Evolutionary conservation across 192 early-diverging fungal genomes (phyloP), one percentile per base, ranked within the genome.

Genomic region (Coemansia umbellata): DNA sequence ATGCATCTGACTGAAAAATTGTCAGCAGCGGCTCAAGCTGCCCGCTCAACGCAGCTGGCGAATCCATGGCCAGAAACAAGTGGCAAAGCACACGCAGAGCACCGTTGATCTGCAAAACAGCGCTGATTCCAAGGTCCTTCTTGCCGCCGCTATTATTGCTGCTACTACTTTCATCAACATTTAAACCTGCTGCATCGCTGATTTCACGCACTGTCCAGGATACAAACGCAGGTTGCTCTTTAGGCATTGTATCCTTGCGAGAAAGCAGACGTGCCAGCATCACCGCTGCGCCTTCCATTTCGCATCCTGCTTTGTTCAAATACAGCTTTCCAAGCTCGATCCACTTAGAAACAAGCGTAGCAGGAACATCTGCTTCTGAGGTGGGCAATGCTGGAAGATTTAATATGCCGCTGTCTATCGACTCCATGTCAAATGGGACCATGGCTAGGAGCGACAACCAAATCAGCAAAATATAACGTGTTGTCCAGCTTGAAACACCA

Each of bases 401-500:
- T 4, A 43, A 37, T 3, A 67, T 53, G 1, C 81, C 78, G 53
- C 91, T 91, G 63, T 96, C 96, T 17, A 98, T 82, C 13, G 72
- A 86, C 50, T 79, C 82, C 10, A 99, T 75, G 60, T 98, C 93
- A 68, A 99, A 99, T 4, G 97, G 97, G 27, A 95, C 84, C 89
- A 95, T 95, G 42, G 83, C 84, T 63, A 97, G 80, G n/a, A 97
- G 80, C 8, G 94, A 95, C 11, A 98, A 74, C 94, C 95, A 97
- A 10, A 99, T 80, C 18, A 95, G 60, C 13, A 88, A 69, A 13
- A 94, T 67, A 53, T 91, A 98, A 11, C 91, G 82, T 1, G 81
- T 80, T 21, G 87, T 84, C 96, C 96, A 99, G 32, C 36, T 41
- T 6, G 63, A 57, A 11, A 27, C 24, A 6, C 33, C 19, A 15